Evolutionary conservation across 768 basidiomycete genomes (phyloP), one percentile per base, ranked within the genome.

Genomic region (Leccinum barrowsii): DNA sequence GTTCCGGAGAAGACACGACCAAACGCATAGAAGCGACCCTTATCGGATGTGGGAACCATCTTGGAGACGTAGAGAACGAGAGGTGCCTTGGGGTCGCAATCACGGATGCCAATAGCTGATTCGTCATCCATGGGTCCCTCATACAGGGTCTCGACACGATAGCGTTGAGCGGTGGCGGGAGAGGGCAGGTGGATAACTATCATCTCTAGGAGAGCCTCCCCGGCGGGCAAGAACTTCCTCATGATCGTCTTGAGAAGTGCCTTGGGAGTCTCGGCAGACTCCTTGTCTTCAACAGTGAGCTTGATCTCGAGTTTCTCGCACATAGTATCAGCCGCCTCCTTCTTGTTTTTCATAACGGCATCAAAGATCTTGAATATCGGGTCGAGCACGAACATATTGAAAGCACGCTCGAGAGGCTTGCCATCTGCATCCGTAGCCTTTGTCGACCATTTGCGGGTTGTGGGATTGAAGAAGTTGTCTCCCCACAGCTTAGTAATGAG

Each of bases 81-180:
- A 63, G 97, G 97, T 54, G 87, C 97, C 48, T 87, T 89, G 74
- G 97, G 90, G 78, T 98, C 92, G 74, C 97, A 99, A 75, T 98
- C 95, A 54, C 97, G 88, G 81, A 99, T 95, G 79, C 86, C 92
- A 66, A 98, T 93, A 66, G 97, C 97, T 59, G 93, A 97, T 78
- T 99, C 97, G 72, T 99, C 97, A 78, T 99, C 97, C 94, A 98
- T 94, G 69, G 97, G 97, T 74, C 97, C 97, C 74, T 99, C 97
- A 77, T 99, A 98, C 62, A 99, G 88, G 65, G 97, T 98, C 83
- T 98, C 94, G 57, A 97, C 95, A 84, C 97, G 95, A 79, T 98
- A 98, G 55, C 89, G 85, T 78, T 99, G 97, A 61, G 97, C 97
- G 62, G 96, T 98, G 57, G 86, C 87, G 57, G 95, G 96, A 22